phyloP scores from a whole-genome alignment of 1,284 basidiomycete species.

The Amylostereum areolatum region DNA sequence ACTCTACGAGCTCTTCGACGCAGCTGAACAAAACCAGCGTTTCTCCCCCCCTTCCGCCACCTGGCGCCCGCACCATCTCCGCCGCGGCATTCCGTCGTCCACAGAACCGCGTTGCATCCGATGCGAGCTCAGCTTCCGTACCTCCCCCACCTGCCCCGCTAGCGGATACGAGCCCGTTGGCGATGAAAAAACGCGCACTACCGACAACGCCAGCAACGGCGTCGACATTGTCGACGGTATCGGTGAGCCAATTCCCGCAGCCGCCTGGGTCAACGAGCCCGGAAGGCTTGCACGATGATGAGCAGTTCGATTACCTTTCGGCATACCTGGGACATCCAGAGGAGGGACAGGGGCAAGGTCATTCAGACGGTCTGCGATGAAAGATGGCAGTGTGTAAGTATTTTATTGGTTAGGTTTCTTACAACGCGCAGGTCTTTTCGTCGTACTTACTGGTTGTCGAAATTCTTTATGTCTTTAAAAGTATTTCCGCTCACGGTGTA shows the following conservation, averaged over 20 bases:
- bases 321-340: conserved; percentile 33
- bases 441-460: no score
- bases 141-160: conserved; percentile 5
- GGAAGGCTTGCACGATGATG: conserved; percentile 29
- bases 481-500: no score
- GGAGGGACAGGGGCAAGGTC: conserved; percentile 6
- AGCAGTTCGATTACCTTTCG: conserved; percentile 51
- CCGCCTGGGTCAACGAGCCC: conserved; percentile 9
- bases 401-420: no score
- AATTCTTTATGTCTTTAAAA: no score
- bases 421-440: no score
- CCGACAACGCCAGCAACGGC: conserved; percentile 33
- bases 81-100: conserved; percentile 71
- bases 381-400: background rate
- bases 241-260: background rate
- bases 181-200: conserved; percentile 41
- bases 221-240: conserved; percentile 1
- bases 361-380: conserved; percentile 2
- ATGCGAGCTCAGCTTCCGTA: conserved; percentile 18
- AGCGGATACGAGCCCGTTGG: conserved; percentile 41
- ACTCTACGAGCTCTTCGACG: conserved; percentile 18
- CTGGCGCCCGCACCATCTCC: conserved; percentile 54
- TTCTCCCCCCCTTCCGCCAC: conserved; percentile 18
- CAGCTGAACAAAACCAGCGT: conserved; percentile 17
- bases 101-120: conserved; percentile 25